Conservation (phyloP, 179 eudicot genomes). For the Beta corolliflora region DNA sequence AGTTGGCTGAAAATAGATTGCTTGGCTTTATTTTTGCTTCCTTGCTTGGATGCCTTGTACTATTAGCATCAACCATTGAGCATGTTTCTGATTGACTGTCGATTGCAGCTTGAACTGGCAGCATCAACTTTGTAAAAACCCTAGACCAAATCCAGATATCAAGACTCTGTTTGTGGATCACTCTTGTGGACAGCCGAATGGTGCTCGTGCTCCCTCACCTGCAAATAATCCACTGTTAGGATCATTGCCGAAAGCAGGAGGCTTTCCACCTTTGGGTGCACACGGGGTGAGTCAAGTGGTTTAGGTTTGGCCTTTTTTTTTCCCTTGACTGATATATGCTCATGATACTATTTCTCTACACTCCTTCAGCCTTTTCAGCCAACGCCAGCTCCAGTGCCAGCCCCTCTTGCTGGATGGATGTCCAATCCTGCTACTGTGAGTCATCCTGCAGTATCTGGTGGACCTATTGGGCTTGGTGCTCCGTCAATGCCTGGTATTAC, state of each 20-base stretch:
- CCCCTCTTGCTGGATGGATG: conserved; percentile 97
- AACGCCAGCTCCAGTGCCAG: conserved; percentile 59
- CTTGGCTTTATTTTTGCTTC: neutral
- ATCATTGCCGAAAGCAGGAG: conserved; percentile 78
- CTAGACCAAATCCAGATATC: conserved; percentile 93
- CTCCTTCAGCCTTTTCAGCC: conserved; percentile 62
- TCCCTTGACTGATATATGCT: conserved; percentile 5
- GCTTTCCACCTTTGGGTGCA: conserved; percentile 88
- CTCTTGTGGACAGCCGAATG: conserved; percentile 86
- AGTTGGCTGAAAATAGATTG: neutral
- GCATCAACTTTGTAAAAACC: conserved; percentile 94
- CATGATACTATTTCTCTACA: conserved; percentile 2
- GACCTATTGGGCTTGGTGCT: conserved; percentile 76
- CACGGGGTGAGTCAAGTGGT: conserved; percentile 67
- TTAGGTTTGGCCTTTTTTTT: conserved; percentile 8
- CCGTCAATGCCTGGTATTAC: conserved; percentile 71
- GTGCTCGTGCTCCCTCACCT: conserved; percentile 96
- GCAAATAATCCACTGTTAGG: conserved; percentile 78
- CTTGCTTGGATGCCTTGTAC: conserved; percentile 1
- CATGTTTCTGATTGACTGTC: conserved; percentile 10
- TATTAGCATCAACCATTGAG: conserved; percentile 7
- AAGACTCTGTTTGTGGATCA: conserved; percentile 96
- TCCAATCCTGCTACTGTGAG: conserved; percentile 63
- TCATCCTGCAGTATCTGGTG: conserved; percentile 85
- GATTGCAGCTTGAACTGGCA: conserved; percentile 92